Base-by-base conservation (phyloP, 768 basidiomycete genomes). In the Naematelia aurantialba region DNA sequence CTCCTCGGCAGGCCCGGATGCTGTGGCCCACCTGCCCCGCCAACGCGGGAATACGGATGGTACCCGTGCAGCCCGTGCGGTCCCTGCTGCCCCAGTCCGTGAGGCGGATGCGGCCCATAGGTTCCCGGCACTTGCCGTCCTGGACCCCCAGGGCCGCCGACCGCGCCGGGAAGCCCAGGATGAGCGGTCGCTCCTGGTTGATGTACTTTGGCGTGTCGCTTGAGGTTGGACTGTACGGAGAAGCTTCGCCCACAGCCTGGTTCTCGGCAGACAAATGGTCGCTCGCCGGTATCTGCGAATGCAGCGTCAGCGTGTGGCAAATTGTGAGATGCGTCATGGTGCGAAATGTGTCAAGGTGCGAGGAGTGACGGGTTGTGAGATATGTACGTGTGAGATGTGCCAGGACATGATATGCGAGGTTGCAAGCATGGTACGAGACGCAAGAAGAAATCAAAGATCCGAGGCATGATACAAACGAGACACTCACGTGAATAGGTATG, bases 401-500 rank as follows among this genome's bases (percentile, higher is more conserved):
- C n/a, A n/a, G n/a, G n/a, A n/a, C n/a, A n/a, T n/a, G n/a, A n/a
- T n/a, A n/a, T n/a, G n/a, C n/a, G n/a, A n/a, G n/a, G n/a, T n/a
- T n/a, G n/a, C n/a, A n/a, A n/a, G n/a, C n/a, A n/a, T n/a, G n/a
- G n/a, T n/a, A n/a, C n/a, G n/a, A n/a, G n/a, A n/a, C n/a, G n/a
- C n/a, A n/a, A n/a, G n/a, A n/a, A n/a, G n/a, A n/a, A n/a, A n/a
- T n/a, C n/a, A n/a, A n/a, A n/a, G n/a, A n/a, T n/a, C n/a, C n/a
- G n/a, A n/a, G n/a, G n/a, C n/a, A n/a, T 44, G 42, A 21, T 8
- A 48, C 50, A 30, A 14, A 52, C 27, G 29, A 27, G 24, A 21
- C 52, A 74, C 75, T 73, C 56, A 74, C 75, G 75, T 39, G 69
- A 73, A 58, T 74, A 74, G 2, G 67, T 73, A 56, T 76, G 75